Base-by-base conservation (phyloP, 495 filamentous ascomycete genomes). In the Jackrogersella minutella region DNA sequence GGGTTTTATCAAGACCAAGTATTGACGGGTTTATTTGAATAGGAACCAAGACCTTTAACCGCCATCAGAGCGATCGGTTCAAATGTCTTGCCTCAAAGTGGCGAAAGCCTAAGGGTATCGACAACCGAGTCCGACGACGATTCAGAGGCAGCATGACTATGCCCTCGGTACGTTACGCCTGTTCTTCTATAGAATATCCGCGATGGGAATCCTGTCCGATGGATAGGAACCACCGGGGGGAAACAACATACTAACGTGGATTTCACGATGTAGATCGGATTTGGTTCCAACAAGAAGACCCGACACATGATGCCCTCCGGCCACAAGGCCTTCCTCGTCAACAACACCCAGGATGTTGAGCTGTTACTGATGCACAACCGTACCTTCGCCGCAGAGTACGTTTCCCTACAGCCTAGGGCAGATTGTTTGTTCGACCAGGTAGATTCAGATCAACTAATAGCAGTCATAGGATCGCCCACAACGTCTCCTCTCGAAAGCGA, bases 41-140 rank as follows among this genome's bases (percentile, higher is more conserved):
- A 95, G 91, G 88, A 85, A 93, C 90, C 73, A 92, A 90, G 86
- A 84, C 82, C 80, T 97, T 97, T 88, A 88, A 86, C 81, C 93
- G 95, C 76, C 95, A 98, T 84, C 95, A 99, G 88, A 90, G 86
- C 81, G 95, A 98, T 83, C 88, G 87, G 78, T 99, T 95, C 86
- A 97, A 88, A 83, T 88, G 93, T 76, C 87, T 97, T 59, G 86
- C 85, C 76, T 77, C 89, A 39, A 88, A 84, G 79, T 99, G 95
- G 95, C 90, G 95, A 83, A 99, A 99, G 87, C 95, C 95, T 54
- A 99, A 97, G 88, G 95, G 95, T 89, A 99, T 99, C 82, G 95
- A 99, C 77, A 95, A 93, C 80, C 71, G 75, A 60, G 77, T 79
- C 37, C 75, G 78, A 69, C 52, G 73, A 61, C 68, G 71, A 28